Conservation (phyloP, 306 rosid genomes). For the Cucurbita moschata region DNA sequence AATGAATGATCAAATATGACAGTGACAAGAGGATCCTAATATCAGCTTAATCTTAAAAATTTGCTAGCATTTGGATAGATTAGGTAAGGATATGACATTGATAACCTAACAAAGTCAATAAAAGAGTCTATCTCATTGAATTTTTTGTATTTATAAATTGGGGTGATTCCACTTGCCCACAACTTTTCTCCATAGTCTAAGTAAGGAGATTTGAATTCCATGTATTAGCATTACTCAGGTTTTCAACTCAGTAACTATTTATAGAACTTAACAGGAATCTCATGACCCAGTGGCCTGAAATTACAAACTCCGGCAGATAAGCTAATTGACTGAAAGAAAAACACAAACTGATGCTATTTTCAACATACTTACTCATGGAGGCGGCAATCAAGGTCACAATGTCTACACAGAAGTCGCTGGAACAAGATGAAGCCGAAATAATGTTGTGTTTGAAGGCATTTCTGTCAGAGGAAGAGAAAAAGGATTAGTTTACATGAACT, state of each 20-base stretch:
- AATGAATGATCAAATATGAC: neutral
- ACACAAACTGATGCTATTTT: slow-evolving; percentile 24
- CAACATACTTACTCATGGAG: slow-evolving; percentile 66
- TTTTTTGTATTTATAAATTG: neutral
- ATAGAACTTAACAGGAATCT: neutral
- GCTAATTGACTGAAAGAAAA: neutral
- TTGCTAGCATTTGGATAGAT: neutral
- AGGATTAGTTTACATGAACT: neutral
- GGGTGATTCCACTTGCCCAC: neutral
- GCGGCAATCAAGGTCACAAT: slow-evolving; percentile 74
- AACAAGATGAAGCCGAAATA: slow-evolving; percentile 9
- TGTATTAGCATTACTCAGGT: neutral
- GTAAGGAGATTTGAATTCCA: neutral
- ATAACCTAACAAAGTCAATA: neutral
- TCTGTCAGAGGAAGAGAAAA: neutral
- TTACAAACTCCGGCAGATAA: neutral
- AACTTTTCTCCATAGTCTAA: neutral
- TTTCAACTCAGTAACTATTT: neutral
- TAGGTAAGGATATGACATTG: neutral
- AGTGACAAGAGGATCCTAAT: neutral
- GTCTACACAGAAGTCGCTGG: slow-evolving; percentile 60
- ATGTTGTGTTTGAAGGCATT: neutral
- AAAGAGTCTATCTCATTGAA: neutral
- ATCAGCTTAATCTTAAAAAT: neutral
- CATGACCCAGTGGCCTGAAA: neutral